Base-by-base conservation (phyloP, 2,329 filamentous ascomycete species). In the Monilinia fructigena region DNA sequence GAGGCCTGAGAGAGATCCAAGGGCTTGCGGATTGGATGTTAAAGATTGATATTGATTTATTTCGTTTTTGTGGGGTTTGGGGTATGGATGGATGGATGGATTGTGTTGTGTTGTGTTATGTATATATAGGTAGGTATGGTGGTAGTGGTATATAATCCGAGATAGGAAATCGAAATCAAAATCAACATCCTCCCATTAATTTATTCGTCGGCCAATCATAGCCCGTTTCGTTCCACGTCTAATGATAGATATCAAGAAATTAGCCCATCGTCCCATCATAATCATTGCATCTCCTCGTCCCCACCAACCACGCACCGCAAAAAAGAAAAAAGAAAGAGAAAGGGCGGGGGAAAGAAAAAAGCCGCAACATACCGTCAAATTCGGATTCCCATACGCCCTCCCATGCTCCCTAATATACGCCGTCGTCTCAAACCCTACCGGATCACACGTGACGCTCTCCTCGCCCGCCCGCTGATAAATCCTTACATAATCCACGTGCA, bases 341-440 rank as follows among this genome's bases (percentile, higher is more conserved):
- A 23, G 23, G 23, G 23, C 23, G 23, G 23, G 23, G 23, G 23
- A 1, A 23, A 23, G 23, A 23, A 23, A 23, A 23, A 23, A 23
- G 1, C 11, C 2, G n/a, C 58, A 59, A 78, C 81, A 77, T 72
- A 82, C 80, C 14, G 83, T 85, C 1, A 80, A 69, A 70, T 85
- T 85, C 0, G 79, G 76, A 72, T 91, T 90, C 42, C 77, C 76
- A 73, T 90, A 91, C 3, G 86, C 82, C 62, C 82, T 79, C 2
- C 81, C 80, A 74, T 91, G 89, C 1, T 82, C 78, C 61, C 78
- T 78, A 73, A 91, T 91, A 75, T 91, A 91, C 2, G 82, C 75
- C 0, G 88, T 91, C 0, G 88, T 91, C 62, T 84, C 83, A 74
- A 86, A 90, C 0, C 85, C 83, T 1, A 79, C 79, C 10, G 83